Evolutionary conservation across 2,329 filamentous ascomycete genomes (phyloP).

Genomic region (Penicillium sp.): DNA sequence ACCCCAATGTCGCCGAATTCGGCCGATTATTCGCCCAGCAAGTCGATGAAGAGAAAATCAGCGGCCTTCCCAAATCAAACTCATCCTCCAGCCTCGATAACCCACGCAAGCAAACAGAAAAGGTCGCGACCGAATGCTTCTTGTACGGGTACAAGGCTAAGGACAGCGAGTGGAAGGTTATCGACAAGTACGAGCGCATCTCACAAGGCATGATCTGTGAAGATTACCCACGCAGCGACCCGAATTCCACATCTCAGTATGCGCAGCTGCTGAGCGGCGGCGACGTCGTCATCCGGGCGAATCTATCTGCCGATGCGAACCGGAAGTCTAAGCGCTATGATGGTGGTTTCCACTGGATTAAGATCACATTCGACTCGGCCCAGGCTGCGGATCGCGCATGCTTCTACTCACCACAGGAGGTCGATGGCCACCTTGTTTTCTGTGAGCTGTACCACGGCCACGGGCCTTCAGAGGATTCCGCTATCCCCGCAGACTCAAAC

Average conservation of each 20-base stretch:
- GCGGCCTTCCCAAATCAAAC: slow-evolving; percentile 40
- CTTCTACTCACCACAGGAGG: slow-evolving; percentile 69
- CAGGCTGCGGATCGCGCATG: slow-evolving; percentile 70
- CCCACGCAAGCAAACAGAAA: slow-evolving; percentile 41
- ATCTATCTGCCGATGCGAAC: slow-evolving; percentile 71
- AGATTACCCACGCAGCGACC: slow-evolving; percentile 87
- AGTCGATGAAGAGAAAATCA: slow-evolving; percentile 44
- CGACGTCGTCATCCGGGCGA: slow-evolving; percentile 67
- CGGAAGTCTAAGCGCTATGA: slow-evolving; percentile 77
- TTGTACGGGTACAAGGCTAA: slow-evolving; percentile 79
- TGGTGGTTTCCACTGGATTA: slow-evolving; percentile 90
- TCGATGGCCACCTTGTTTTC: slow-evolving; percentile 69
- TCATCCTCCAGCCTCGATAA: slow-evolving; percentile 44
- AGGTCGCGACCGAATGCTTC: slow-evolving; percentile 74
- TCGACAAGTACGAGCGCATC: slow-evolving; percentile 84
- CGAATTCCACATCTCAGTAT: slow-evolving; percentile 67
- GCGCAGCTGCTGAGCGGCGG: slow-evolving; percentile 72
- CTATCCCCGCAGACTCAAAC: slow-evolving; percentile 55
- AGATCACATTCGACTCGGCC: slow-evolving; percentile 75
- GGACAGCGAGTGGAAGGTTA: slow-evolving; percentile 73
- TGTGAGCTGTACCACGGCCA: slow-evolving; percentile 70
- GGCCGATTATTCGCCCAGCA: slow-evolving; percentile 46
- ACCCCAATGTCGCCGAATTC: slow-evolving; percentile 52
- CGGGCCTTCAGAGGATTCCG: slow-evolving; percentile 64
- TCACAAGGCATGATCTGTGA: slow-evolving; percentile 81